Percentiles rank a stretch among this genome's conserved stretches.
Conservation (phyloP, 1,284 basidiomycete species). For the Bjerkandera adusta region DNA sequence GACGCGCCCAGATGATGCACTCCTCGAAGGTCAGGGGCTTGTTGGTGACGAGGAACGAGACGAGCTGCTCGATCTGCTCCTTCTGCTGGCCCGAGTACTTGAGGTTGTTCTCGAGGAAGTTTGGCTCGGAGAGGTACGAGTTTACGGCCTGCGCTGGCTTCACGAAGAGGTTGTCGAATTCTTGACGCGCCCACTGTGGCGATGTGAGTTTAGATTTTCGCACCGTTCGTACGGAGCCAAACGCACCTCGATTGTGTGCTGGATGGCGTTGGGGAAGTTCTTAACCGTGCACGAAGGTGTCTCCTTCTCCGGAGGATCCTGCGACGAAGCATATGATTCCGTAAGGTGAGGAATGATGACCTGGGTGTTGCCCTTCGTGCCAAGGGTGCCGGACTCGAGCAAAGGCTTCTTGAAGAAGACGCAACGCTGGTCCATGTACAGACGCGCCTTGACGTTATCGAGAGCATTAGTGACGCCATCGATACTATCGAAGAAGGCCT, state of each 20-base stretch:
- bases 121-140: constrained; percentile 94
- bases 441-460: constrained; percentile 94
- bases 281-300: constrained; percentile 98
- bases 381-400: constrained; percentile 96
- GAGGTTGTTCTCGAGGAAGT: constrained; percentile 89
- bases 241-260: constrained; percentile 94
- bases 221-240: constrained; percentile 12
- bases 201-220: too few species aligned
- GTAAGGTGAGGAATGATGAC: constrained; percentile 95
- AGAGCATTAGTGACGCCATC: constrained; percentile 99
- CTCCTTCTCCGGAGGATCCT: constrained; percentile 99
- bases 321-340: constrained; percentile 97
- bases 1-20: constrained; percentile 95
- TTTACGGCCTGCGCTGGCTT: constrained; percentile 96
- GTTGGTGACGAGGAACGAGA: constrained; percentile 88
- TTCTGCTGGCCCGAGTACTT: constrained; percentile 90
- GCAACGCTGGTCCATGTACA: constrained; percentile 99
- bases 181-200: constrained; percentile 86
- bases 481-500: constrained; percentile 85
- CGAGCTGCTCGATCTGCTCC: constrained; percentile 90
- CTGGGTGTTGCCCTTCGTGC: constrained; percentile 98
- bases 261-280: constrained; percentile 98
- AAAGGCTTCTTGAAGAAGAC: constrained; percentile 97
- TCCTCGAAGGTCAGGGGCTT: constrained; percentile 96
- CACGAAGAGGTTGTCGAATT: constrained; percentile 93